phyloP scores from a whole-genome alignment of 495 filamentous ascomycete species.

The Acidiella bohemica region DNA sequence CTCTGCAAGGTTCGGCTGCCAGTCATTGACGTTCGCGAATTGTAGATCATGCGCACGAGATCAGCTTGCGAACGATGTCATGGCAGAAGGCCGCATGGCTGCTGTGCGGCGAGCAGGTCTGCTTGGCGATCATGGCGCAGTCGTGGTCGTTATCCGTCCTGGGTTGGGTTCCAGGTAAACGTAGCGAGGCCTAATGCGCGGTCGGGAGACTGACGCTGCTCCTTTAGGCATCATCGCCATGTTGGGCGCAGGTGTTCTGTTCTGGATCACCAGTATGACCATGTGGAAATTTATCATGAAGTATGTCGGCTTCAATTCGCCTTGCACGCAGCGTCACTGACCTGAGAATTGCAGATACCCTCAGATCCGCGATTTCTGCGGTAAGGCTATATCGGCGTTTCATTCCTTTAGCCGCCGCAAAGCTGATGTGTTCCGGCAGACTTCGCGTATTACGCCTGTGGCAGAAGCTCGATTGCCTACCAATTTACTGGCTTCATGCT shows the following conservation, averaged over 20 bases:
- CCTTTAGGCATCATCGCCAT: constrained; percentile 73
- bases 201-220: no score
- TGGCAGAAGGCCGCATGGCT: constrained; percentile 56
- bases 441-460: constrained; percentile 75
- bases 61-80: constrained; percentile 12
- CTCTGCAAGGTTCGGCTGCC: background rate
- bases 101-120: constrained; percentile 81
- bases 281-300: constrained; percentile 42
- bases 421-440: no score
- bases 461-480: constrained; percentile 62
- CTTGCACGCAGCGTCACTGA: background rate
- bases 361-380: constrained; percentile 72
- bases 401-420: no score
- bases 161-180: constrained; percentile 42
- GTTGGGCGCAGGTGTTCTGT: constrained; percentile 54
- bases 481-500: constrained; percentile 77
- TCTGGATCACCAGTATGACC: constrained; percentile 62
- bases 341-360: constrained; percentile 47
- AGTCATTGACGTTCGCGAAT: background rate
- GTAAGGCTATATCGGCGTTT: no score
- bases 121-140: constrained; percentile 84
- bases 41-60: constrained; percentile 3
- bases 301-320: background rate
- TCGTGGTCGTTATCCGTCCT: constrained; percentile 75
- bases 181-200: no score